Conservation (phyloP, 129 eudicot species). For the Artemisia annua region DNA sequence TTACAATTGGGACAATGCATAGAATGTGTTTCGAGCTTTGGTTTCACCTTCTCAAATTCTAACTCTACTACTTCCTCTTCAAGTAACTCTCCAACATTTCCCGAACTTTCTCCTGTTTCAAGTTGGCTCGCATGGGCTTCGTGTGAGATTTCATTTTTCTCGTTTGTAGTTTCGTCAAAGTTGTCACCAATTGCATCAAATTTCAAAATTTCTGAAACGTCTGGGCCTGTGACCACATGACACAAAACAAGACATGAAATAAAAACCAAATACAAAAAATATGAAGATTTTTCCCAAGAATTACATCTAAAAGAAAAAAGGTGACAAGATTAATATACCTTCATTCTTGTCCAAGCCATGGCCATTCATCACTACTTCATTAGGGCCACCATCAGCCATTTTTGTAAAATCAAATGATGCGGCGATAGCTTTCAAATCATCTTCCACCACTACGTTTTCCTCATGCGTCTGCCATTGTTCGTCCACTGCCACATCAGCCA, state of each 20-base stretch:
- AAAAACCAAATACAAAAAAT: background rate
- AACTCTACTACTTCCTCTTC: constrained; percentile 53
- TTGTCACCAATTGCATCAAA: background rate
- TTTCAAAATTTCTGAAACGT: constrained; percentile 8
- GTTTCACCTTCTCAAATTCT: constrained; percentile 54
- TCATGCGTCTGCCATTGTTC: constrained; percentile 17
- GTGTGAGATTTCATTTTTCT: background rate
- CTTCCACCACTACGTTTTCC: constrained; percentile 2
- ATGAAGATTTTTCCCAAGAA: background rate
- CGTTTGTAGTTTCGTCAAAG: background rate
- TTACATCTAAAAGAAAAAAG: background rate
- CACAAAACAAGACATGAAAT: background rate
- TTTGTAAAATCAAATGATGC: background rate
- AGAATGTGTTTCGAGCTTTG: constrained; percentile 49
- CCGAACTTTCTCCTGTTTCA: constrained; percentile 25
- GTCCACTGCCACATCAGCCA: constrained; percentile 20
- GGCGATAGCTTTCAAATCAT: constrained; percentile 12
- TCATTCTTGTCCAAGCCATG: background rate
- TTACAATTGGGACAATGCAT: constrained; percentile 62
- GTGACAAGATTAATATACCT: constrained; percentile 15
- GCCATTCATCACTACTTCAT: background rate
- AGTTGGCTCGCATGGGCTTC: background rate
- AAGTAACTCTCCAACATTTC: constrained; percentile 23
- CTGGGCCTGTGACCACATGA: background rate
- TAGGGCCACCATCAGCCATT: background rate